phyloP scores from a whole-genome alignment of 257 asterid species.

The Marsdenia floribunda region DNA sequence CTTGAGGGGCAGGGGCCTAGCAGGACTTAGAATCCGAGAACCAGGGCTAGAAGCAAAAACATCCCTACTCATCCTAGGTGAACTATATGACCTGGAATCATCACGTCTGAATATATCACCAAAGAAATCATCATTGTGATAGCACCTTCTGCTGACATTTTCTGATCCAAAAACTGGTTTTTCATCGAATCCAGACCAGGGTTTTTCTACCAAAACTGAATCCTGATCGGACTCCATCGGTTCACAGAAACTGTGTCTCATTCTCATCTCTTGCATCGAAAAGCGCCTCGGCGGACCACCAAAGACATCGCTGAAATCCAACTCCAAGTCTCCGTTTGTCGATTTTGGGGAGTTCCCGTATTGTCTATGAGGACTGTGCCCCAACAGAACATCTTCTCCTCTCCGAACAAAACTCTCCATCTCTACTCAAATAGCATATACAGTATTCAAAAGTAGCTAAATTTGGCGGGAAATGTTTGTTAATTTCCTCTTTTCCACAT shows the following conservation, averaged over 20 bases:
- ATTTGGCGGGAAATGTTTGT: conserved; percentile 41
- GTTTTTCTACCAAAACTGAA: conserved; percentile 3
- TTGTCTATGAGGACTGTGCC: conserved; percentile 21
- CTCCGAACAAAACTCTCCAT: conserved; percentile 55
- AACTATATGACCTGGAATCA: conserved; percentile 25
- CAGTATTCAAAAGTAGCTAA: conserved; percentile 10
- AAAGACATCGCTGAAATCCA: conserved; percentile 77
- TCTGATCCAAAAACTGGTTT: conserved; percentile 76
- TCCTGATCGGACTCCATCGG: conserved; percentile 39
- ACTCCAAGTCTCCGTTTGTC: conserved; percentile 24
- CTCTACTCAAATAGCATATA: conserved; percentile 2
- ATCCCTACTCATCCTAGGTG: conserved; percentile 44
- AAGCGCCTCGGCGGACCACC: conserved; percentile 91
- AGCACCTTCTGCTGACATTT: conserved; percentile 32
- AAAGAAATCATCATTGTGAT: conserved; percentile 49
- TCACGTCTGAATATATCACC: conserved; percentile 73
- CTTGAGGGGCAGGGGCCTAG: conserved; percentile 39
- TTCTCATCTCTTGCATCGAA: conserved; percentile 55
- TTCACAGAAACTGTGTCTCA: conserved; percentile 49
- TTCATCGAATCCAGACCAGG: conserved; percentile 35
- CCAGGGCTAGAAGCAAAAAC: conserved; percentile 41
- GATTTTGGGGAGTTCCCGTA: conserved; percentile 18
- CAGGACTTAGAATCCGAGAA: conserved; percentile 57
- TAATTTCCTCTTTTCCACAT: neutral
- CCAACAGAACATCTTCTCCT: conserved; percentile 40